These are phyloP conservation scores for Exsudoporus frostii DNA, from an alignment of 768 basidiomycete genomes.

Conservation along the genomic window DNA sequence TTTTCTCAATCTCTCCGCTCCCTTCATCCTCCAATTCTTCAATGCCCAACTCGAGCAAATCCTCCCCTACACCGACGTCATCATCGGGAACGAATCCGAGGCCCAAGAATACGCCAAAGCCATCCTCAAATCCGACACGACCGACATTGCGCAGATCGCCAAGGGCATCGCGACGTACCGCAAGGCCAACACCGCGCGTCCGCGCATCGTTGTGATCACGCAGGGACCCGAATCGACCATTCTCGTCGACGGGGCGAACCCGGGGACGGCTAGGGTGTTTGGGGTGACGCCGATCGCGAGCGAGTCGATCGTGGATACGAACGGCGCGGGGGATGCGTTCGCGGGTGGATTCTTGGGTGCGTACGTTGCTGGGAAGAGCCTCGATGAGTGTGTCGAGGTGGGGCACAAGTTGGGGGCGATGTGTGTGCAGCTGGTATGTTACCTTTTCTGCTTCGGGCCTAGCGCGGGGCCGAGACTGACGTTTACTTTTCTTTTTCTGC, in stretches of 20 bases:
- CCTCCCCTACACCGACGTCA: conserved; percentile 79
- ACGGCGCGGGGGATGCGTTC: conserved; percentile 97
- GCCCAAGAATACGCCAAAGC: conserved; percentile 82
- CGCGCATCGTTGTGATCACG: conserved; percentile 86
- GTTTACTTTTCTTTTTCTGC: background rate
- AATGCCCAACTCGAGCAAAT: conserved; percentile 73
- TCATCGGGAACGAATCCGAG: conserved; percentile 97
- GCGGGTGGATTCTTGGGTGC: conserved; percentile 95
- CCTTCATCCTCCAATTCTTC: conserved; percentile 97
- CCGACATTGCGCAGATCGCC: conserved; percentile 67
- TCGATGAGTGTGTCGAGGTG: conserved; percentile 74
- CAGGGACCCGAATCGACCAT: conserved; percentile 82
- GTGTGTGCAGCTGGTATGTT: conserved; percentile 73
- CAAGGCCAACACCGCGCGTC: conserved; percentile 80
- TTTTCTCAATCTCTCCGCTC: conserved; percentile 91
- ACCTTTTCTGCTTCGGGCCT: background rate
- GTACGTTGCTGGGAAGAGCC: conserved; percentile 68
- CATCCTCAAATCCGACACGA: conserved; percentile 63
- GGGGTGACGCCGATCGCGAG: conserved; percentile 55
- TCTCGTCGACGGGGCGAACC: conserved; percentile 59
- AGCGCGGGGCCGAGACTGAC: background rate
- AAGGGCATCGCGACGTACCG: conserved; percentile 67
- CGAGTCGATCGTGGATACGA: conserved; percentile 87
- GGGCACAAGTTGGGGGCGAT: conserved; percentile 87
- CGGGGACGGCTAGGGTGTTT: conserved; percentile 51